phyloP scores from a whole-genome alignment of 441 rosid species.

The Populus hybrid region DNA sequence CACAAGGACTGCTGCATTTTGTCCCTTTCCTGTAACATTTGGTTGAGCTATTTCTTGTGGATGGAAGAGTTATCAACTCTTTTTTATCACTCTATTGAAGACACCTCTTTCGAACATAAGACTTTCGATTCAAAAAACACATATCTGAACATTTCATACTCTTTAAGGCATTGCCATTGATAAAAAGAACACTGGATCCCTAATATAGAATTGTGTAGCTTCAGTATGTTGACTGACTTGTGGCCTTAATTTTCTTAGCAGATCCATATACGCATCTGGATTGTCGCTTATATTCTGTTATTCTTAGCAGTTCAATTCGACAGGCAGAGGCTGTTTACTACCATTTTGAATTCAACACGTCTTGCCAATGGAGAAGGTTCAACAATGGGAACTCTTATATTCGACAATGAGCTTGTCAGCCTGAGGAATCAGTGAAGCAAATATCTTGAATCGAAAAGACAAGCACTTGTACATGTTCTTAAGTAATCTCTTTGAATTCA shows the following conservation, averaged over 20 bases:
- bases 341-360: constrained; percentile 77
- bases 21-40: not conserved
- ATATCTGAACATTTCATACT: too few species aligned
- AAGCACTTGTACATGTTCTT: not conserved
- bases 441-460: not conserved
- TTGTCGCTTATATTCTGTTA: constrained; percentile 4
- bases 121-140: not conserved
- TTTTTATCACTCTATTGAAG: not conserved
- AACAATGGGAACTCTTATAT: constrained; percentile 61
- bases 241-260: not conserved
- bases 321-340: constrained; percentile 70
- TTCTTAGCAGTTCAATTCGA: constrained; percentile 57
- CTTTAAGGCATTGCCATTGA: too few species aligned
- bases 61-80: not conserved
- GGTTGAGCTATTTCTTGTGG: not conserved
- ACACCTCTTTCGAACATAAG: not conserved
- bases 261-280: not conserved
- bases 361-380: constrained; percentile 80
- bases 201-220: not conserved
- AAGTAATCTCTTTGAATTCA: not conserved
- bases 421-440: constrained; percentile 33
- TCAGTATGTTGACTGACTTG: not conserved
- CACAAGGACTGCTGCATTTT: not conserved
- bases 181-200: not conserved
- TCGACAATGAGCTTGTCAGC: constrained; percentile 68